A percentile compares a stretch with the other conserved stretches of the same genome.
phyloP scores from a whole-genome alignment of 371 early-diverging fungal genomes.

The Mucor indicus region DNA sequence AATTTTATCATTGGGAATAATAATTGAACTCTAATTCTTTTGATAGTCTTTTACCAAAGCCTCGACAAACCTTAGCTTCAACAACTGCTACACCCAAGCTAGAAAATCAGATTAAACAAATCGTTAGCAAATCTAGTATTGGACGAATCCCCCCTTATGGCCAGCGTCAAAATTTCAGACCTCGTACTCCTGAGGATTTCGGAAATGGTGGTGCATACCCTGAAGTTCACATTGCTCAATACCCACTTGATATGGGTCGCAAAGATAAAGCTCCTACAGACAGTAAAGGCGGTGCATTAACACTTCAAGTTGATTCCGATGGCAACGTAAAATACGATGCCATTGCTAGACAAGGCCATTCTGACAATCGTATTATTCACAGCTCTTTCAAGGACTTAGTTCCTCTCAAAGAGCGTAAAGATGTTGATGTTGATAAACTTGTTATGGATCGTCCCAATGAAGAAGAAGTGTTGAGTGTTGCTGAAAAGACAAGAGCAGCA shows the following conservation, averaged over 20 bases:
- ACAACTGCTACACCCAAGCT: constrained; percentile 26
- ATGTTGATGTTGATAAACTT: constrained; percentile 66
- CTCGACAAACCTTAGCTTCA: constrained; percentile 30
- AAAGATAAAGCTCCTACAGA: constrained; percentile 51
- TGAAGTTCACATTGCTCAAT: constrained; percentile 88
- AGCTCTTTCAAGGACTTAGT: constrained; percentile 79
- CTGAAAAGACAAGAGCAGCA: constrained; percentile 86
- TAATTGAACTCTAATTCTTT: background rate
- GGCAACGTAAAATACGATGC: constrained; percentile 93
- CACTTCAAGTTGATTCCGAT: constrained; percentile 85
- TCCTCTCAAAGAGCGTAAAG: constrained; percentile 73
- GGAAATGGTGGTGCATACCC: constrained; percentile 97
- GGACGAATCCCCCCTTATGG: constrained; percentile 80
- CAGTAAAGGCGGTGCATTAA: constrained; percentile 69
- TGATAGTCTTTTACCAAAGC: constrained; percentile 42
- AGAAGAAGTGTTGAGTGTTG: constrained; percentile 76
- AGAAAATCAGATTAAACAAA: constrained; percentile 36
- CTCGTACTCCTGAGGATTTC: constrained; percentile 82
- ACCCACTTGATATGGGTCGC: constrained; percentile 91
- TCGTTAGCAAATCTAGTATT: constrained; percentile 33
- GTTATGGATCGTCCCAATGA: constrained; percentile 76
- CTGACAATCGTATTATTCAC: constrained; percentile 74
- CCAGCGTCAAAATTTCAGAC: constrained; percentile 73
- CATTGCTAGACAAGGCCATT: constrained; percentile 77
- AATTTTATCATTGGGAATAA: background rate